phyloP scores from a whole-genome alignment of 2,329 filamentous ascomycete genomes.

The Xylaria arbuscula region DNA sequence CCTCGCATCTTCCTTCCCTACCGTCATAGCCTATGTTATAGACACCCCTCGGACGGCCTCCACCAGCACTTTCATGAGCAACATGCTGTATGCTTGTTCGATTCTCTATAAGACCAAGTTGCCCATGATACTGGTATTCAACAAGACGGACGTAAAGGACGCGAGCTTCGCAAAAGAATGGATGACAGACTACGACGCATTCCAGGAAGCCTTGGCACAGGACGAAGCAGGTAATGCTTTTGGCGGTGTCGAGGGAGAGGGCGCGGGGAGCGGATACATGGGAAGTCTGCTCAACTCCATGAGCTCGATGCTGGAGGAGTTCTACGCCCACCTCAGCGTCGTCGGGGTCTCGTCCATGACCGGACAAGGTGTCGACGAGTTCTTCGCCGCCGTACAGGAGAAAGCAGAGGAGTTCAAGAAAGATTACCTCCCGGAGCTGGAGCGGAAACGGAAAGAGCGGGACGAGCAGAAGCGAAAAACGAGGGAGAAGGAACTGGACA shows the following conservation, averaged over 20 bases:
- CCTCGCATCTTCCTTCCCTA: constrained; percentile 92
- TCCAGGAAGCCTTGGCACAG: constrained; percentile 83
- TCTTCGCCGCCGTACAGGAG: constrained; percentile 87
- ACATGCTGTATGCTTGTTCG: constrained; percentile 99
- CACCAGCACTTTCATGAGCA: constrained; percentile 98
- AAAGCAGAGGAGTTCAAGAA: constrained; percentile 89
- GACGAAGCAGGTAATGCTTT: constrained; percentile 85
- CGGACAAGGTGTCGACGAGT: constrained; percentile 89
- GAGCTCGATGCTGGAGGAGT: constrained; percentile 97
- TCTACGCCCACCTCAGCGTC: constrained; percentile 92
- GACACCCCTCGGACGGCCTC: constrained; percentile 94
- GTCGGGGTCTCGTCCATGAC: constrained; percentile 95
- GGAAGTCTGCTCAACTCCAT: constrained; percentile 94
- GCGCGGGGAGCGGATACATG: constrained; percentile 93
- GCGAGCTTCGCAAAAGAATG: constrained; percentile 94
- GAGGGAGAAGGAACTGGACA: constrained; percentile 84
- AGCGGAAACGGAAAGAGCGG: constrained; percentile 78
- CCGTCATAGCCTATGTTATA: constrained; percentile 96
- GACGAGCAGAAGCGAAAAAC: constrained; percentile 78
- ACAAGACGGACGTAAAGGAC: constrained; percentile 97
- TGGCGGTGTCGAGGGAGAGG: constrained; percentile 75
- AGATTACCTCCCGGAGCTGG: constrained; percentile 93
- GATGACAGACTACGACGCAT: constrained; percentile 99
- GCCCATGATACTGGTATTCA: constrained; percentile 98
- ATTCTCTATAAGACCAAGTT: constrained; percentile 99